A percentile compares a stretch with the other conserved stretches of the same genome.
Conservation (phyloP, 495 filamentous ascomycete species). For the Pyrenula massariospora region DNA sequence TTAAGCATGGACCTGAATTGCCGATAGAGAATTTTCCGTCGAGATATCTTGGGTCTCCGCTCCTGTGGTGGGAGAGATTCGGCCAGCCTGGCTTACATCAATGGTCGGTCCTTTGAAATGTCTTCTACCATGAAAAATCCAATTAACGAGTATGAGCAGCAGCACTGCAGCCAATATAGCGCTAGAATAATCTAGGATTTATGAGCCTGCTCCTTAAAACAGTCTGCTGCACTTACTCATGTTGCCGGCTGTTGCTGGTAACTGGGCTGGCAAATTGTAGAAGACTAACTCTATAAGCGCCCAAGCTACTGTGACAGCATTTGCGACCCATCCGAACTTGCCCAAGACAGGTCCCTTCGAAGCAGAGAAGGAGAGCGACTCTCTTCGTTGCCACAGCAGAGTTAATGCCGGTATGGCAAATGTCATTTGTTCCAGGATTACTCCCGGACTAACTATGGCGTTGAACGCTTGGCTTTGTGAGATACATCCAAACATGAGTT, state of each 20-base stretch:
- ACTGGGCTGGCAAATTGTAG: constrained; percentile 13
- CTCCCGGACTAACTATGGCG: constrained; percentile 15
- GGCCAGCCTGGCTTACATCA: neutral
- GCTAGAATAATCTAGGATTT: constrained; percentile 3
- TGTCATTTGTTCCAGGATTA: constrained; percentile 16
- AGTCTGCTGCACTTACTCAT: constrained; percentile 14
- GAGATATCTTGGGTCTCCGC: neutral
- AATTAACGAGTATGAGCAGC: constrained; percentile 4
- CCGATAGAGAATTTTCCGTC: neutral
- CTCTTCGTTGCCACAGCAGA: constrained; percentile 9
- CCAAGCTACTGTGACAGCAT: constrained; percentile 8
- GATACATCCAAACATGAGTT: neutral
- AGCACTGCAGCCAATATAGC: constrained; percentile 6
- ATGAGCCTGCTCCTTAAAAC: neutral
- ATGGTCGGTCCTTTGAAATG: constrained; percentile 5
- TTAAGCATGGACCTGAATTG: neutral
- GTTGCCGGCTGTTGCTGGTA: constrained; percentile 13
- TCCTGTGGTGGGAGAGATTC: neutral
- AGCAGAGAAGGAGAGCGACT: neutral
- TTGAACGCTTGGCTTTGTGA: constrained; percentile 12
- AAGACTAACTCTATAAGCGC: constrained; percentile 13
- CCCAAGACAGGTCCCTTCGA: constrained; percentile 4
- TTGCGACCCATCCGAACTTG: constrained; percentile 9
- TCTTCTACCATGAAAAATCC: constrained; percentile 4
- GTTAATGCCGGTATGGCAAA: constrained; percentile 14